Conservation (phyloP, 2,329 filamentous ascomycete species). For the Colletotrichum cordylinicola region DNA sequence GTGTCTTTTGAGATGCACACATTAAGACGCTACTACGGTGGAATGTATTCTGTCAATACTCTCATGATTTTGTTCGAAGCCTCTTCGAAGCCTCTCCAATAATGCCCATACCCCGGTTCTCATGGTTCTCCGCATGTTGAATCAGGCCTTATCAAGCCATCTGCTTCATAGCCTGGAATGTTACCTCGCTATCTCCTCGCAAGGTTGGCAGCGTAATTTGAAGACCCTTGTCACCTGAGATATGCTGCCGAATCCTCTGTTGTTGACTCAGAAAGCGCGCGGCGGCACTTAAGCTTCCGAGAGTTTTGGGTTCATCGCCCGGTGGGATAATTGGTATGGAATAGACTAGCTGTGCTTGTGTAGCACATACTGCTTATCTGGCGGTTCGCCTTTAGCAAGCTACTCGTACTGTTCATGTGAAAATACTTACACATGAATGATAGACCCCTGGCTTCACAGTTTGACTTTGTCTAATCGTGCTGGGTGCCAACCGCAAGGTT, state of each 20-base stretch:
- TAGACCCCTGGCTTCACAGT: not conserved
- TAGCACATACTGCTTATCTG: not conserved
- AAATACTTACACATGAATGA: not conserved
- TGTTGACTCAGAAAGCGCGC: not conserved
- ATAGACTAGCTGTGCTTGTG: not conserved
- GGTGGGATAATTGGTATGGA: not conserved
- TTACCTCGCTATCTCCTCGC: not conserved
- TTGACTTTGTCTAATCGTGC: not conserved
- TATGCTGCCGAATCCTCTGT: not conserved
- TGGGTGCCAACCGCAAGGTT: not conserved
- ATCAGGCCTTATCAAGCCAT: not conserved
- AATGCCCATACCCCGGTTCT: not conserved
- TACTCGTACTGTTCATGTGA: not conserved
- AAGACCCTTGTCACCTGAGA: not conserved
- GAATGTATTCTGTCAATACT: rapidly evolving
- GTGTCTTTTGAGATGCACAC: not conserved
- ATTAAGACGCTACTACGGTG: rapidly evolving
- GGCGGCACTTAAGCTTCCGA: not conserved
- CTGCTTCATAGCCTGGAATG: not conserved
- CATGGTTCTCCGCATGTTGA: not conserved
- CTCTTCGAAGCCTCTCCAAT: not conserved
- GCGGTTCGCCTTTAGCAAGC: not conserved
- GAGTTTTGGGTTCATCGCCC: not conserved
- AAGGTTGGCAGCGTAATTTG: not conserved
- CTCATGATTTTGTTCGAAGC: not conserved